These are phyloP conservation scores for Botryotinia narcissicola DNA, from an alignment of 2,329 filamentous ascomycete genomes.

Conservation along the genomic window DNA sequence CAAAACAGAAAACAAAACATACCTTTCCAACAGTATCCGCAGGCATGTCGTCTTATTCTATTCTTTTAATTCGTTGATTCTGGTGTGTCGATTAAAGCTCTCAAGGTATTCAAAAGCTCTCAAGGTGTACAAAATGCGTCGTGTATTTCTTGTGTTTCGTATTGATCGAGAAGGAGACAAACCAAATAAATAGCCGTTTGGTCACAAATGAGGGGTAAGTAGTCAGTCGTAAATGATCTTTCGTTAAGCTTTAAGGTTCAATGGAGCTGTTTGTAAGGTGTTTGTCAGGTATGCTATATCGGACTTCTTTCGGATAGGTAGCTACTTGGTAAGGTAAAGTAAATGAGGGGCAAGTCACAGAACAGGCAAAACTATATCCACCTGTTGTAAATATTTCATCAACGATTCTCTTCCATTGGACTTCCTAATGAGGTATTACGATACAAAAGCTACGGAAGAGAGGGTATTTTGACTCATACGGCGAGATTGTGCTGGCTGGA, in stretches of 20 bases:
- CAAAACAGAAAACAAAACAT: not conserved
- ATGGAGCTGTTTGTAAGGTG: not conserved
- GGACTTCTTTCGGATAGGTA: slow-evolving; percentile 4
- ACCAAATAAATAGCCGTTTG: not conserved
- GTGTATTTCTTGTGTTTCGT: not conserved
- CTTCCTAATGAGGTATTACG: not conserved
- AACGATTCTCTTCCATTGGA: not conserved
- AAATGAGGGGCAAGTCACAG: slow-evolving; percentile 2
- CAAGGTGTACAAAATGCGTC: not conserved
- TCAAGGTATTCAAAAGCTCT: slow-evolving; percentile 8
- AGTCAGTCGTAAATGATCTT: not conserved
- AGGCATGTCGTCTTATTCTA: slow-evolving; percentile 7
- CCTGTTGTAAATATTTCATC: not conserved
- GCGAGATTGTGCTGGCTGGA: not conserved
- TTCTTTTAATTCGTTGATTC: not conserved
- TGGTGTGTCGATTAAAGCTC: not conserved
- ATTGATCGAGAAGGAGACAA: not conserved
- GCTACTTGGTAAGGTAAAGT: not conserved
- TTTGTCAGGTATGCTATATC: not conserved
- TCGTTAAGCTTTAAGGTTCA: not conserved
- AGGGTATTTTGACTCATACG: not conserved
- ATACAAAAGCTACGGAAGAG: not conserved
- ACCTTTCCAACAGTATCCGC: slow-evolving; percentile 26
- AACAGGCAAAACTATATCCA: not conserved
- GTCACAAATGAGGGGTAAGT: slow-evolving; percentile 2